phyloP scores from a whole-genome alignment of 1,284 basidiomycete genomes.

The Ganoderma resinaceum region DNA sequence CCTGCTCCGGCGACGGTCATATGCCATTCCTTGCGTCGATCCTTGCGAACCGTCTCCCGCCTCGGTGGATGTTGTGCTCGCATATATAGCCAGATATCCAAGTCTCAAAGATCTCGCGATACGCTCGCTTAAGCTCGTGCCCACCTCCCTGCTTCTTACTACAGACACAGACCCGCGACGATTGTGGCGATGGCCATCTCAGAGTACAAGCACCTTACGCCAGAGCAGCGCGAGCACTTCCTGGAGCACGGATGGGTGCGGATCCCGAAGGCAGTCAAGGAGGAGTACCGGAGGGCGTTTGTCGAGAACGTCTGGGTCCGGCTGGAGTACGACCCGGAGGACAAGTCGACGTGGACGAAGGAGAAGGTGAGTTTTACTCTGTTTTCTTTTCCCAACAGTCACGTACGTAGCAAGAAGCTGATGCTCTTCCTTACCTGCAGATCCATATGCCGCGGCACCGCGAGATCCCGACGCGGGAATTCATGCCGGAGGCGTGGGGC shows the following conservation, averaged over 20 bases:
- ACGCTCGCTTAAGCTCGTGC: not conserved
- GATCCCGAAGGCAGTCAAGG: conserved; percentile 41
- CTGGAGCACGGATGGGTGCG: conserved; percentile 45
- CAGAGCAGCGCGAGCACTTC: conserved; percentile 45
- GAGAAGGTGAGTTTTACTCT: conserved; percentile 40
- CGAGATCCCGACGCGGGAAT: conserved; percentile 40
- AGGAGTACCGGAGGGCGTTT: conserved; percentile 39
- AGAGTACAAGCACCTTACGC: conserved; percentile 37
- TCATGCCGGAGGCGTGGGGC: conserved; percentile 45
- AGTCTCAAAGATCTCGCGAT: not conserved
- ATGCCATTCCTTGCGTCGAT: too few species aligned
- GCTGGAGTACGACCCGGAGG: conserved; percentile 43
- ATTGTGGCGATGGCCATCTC: conserved; percentile 28
- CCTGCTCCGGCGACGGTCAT: not conserved
- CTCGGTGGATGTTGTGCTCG: not conserved
- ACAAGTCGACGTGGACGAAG: conserved; percentile 42
- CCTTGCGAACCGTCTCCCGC: not conserved
- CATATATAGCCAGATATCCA: not conserved
- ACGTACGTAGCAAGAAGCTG: not conserved
- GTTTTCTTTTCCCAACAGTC: not conserved
- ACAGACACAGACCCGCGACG: too few species aligned
- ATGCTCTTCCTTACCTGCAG: conserved; percentile 16
- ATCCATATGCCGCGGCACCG: conserved; percentile 46
- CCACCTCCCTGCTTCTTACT: too few species aligned
- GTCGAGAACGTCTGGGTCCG: conserved; percentile 45